A percentile compares a stretch with the other conserved stretches of the same genome.
phyloP scores from a whole-genome alignment of 352 stramenopile species.

The Pythium oligandrum region DNA sequence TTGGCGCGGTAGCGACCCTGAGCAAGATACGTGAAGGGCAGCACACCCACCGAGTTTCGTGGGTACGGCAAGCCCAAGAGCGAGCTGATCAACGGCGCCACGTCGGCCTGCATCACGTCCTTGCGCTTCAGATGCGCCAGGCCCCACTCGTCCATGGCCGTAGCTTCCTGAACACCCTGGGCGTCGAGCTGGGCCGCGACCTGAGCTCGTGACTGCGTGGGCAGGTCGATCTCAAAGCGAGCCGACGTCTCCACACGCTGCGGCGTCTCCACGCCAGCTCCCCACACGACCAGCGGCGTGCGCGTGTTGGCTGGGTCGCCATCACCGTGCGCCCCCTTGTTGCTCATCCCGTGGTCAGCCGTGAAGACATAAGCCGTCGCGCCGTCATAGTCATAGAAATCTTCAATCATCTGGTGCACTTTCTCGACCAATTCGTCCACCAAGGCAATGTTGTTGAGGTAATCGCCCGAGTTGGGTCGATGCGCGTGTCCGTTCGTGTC shows the following conservation, averaged over 20 bases:
- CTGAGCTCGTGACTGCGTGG: constrained; percentile 61
- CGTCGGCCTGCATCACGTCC: constrained; percentile 83
- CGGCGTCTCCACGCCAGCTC: constrained; percentile 54
- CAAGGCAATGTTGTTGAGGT: constrained; percentile 81
- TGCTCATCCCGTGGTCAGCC: constrained; percentile 82
- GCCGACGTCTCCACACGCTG: neutral
- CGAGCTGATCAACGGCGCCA: constrained; percentile 70
- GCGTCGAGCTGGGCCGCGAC: constrained; percentile 52
- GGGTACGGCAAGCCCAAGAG: constrained; percentile 71
- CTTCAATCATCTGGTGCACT: constrained; percentile 45
- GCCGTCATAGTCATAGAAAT: constrained; percentile 64
- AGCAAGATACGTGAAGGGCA: constrained; percentile 67
- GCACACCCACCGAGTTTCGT: constrained; percentile 77
- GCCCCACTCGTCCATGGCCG: constrained; percentile 38
- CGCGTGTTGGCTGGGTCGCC: constrained; percentile 78
- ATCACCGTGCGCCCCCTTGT: constrained; percentile 79
- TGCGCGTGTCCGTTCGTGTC: constrained; percentile 85
- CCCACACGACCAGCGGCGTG: constrained; percentile 75
- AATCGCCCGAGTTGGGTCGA: constrained; percentile 68
- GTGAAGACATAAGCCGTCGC: constrained; percentile 79
- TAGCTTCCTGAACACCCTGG: constrained; percentile 42
- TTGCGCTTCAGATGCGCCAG: constrained; percentile 47
- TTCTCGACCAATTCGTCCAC: constrained; percentile 77
- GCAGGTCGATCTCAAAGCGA: constrained; percentile 54
- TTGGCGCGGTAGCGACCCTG: constrained; percentile 57